Base-by-base conservation (phyloP, 345 rosid species). In the Citrus cavaleriei region DNA sequence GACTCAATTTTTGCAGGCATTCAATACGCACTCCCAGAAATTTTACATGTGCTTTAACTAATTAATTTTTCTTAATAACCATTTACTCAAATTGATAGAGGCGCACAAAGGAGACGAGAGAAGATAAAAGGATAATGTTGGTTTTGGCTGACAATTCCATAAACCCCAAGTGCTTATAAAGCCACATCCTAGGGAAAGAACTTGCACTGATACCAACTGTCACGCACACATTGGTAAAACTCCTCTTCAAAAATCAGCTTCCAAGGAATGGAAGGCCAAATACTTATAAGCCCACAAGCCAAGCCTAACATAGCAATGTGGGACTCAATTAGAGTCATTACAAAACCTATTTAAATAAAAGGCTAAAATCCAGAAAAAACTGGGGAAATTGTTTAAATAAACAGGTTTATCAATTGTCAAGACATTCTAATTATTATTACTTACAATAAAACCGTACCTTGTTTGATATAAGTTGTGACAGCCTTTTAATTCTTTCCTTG, bases 401-500 rank as follows among this genome's bases (percentile, higher is more conserved):
- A 6, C 32, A 61, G 32, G 69, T 5, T 37, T 74, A 54, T 34
- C 38, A 62, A 76, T 18, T n/a, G 57, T 24, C 54, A 67, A 16
- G 35, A 66, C 55, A 76, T 51, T 66, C 32, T 9, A 37, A n/a
- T 14, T 55, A 38, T 35, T 54, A 27, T 32, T 57, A 10, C 19
- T 7, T 32, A 35, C 58, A 67, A 37, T 25, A 61, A 60, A 77
- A 69, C 7, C 35, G 32, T 88, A 96, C 99, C 99, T 91, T 87
- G 79, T 92, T 90, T 61, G 84, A 83, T 64, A 89, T 65, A 64
- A 89, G 68, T 57, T 72, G 86, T 1, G 94, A 83, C 32, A 96
- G 78, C 38, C 97, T 84, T 74, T 79, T 86, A 81, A 96, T 92
- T 73, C 86, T 88, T 80, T 86, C 91, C 84, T 89, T 89, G 46